A percentile compares a stretch with the other conserved stretches of the same genome.
These are phyloP conservation scores for Eucalyptus polybractea DNA, from an alignment of 345 rosid genomes.

Conservation along the genomic window DNA sequence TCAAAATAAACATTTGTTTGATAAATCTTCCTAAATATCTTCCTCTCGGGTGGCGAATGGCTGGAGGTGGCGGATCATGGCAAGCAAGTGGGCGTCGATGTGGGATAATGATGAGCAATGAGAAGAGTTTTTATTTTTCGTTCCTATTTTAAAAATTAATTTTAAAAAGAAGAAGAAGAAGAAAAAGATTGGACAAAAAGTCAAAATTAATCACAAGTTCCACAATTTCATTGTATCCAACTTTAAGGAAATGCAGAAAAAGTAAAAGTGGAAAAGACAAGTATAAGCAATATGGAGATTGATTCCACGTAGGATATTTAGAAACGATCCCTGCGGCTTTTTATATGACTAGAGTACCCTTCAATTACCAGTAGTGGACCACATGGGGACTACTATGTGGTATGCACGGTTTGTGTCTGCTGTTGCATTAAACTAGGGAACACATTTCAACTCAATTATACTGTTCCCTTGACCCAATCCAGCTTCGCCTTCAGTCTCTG, in stretches of 20 bases:
- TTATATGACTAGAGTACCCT: neutral
- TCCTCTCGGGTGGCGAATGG: too few relatives aligned
- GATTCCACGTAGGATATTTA: neutral
- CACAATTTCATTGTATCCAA: neutral
- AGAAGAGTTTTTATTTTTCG: too few relatives aligned
- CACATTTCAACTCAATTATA: neutral
- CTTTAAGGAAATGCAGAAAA: neutral
- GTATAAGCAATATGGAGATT: neutral
- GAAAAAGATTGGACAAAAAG: neutral
- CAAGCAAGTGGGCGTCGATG: too few relatives aligned
- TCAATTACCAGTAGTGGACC: neutral
- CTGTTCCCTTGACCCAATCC: too few relatives aligned
- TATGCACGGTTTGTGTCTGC: neutral
- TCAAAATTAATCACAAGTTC: neutral
- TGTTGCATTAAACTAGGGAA: neutral
- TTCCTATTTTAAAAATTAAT: too few relatives aligned
- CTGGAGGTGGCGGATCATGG: too few relatives aligned
- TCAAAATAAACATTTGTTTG: too few relatives aligned
- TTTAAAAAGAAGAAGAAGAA: too few relatives aligned
- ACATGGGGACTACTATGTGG: neutral
- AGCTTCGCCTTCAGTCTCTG: too few relatives aligned
- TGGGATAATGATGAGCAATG: too few relatives aligned
- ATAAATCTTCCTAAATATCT: too few relatives aligned
- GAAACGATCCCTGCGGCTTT: neutral
- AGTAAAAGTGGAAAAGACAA: neutral